These are phyloP conservation scores for Paxillus involutus DNA, from an alignment of 768 basidiomycete species.

Conservation along the genomic window DNA sequence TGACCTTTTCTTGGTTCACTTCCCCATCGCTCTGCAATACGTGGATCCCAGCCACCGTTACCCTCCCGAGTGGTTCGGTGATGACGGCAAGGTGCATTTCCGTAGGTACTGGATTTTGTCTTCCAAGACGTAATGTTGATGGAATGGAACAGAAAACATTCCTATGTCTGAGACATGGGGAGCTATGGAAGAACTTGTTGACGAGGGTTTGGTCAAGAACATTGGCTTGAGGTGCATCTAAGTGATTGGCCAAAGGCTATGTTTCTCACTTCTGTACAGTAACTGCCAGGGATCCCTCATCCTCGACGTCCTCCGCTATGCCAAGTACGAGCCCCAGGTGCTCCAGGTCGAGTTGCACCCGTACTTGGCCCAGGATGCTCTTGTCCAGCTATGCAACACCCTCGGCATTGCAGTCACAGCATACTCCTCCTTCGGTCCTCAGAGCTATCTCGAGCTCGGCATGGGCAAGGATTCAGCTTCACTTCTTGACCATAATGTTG, in stretches of 20 bases:
- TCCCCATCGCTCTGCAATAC: constrained; percentile 80
- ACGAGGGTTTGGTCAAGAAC: constrained; percentile 68
- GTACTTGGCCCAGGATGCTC: constrained; percentile 48
- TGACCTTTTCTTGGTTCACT: constrained; percentile 81
- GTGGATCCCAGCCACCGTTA: constrained; percentile 75
- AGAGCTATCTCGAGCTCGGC: constrained; percentile 64
- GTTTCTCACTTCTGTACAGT: constrained; percentile 34
- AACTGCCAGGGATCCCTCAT: constrained; percentile 75
- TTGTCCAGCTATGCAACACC: constrained; percentile 44
- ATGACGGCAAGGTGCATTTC: constrained; percentile 67
- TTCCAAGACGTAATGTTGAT: neutral
- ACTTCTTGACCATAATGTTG: constrained; percentile 49
- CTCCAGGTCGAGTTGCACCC: constrained; percentile 65
- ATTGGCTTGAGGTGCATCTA: constrained; percentile 68
- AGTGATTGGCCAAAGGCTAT: neutral
- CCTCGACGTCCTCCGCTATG: constrained; percentile 77
- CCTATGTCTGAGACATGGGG: constrained; percentile 83
- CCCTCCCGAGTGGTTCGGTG: constrained; percentile 81
- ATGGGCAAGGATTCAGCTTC: constrained; percentile 51
- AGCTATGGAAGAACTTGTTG: constrained; percentile 78
- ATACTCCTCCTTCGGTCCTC: constrained; percentile 56
- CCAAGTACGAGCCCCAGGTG: constrained; percentile 58
- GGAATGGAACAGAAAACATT: constrained; percentile 46
- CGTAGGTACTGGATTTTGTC: constrained; percentile 38
- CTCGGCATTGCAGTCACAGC: constrained; percentile 51